A percentile compares a stretch with the other conserved stretches of the same genome.
These are phyloP conservation scores for Dioscorea dumetorum DNA, from an alignment of 106 monocot genomes.

Conservation along the genomic window DNA sequence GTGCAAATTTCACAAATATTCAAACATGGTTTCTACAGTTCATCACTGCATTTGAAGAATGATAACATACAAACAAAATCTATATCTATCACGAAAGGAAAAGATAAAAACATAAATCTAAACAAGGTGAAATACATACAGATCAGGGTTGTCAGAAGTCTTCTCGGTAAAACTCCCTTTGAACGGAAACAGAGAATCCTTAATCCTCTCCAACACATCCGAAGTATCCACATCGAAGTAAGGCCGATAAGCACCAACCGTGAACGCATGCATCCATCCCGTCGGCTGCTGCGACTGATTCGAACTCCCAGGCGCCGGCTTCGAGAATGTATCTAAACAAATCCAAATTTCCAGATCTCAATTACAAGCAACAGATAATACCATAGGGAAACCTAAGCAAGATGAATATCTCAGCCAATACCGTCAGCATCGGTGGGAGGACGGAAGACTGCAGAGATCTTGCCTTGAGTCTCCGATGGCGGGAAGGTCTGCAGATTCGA, in stretches of 20 bases:
- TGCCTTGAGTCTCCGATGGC: constrained; percentile 5
- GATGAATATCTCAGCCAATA: neutral
- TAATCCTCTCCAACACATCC: constrained; percentile 5
- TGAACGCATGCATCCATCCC: constrained; percentile 6
- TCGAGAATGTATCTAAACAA: constrained; percentile 8
- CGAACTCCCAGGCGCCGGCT: constrained; percentile 4
- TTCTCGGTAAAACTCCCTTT: constrained; percentile 5
- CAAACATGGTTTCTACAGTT: neutral
- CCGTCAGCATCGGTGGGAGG: constrained; percentile 9
- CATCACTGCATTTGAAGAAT: neutral
- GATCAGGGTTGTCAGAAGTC: constrained; percentile 4
- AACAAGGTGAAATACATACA: neutral
- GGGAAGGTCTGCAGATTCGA: constrained; percentile 14
- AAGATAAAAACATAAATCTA: neutral
- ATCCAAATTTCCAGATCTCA: neutral
- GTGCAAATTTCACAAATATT: neutral
- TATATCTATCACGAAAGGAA: neutral
- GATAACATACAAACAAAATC: neutral
- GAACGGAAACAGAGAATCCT: constrained; percentile 5
- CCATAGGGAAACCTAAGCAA: neutral
- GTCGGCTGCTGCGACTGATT: neutral
- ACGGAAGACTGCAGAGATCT: constrained; percentile 7
- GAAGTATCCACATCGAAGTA: constrained; percentile 9
- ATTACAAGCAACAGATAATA: neutral
- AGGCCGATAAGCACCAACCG: constrained; percentile 5